Evolutionary conservation across 164 flowering plant species (phyloP).

Genomic region (Berberis vulgaris): DNA sequence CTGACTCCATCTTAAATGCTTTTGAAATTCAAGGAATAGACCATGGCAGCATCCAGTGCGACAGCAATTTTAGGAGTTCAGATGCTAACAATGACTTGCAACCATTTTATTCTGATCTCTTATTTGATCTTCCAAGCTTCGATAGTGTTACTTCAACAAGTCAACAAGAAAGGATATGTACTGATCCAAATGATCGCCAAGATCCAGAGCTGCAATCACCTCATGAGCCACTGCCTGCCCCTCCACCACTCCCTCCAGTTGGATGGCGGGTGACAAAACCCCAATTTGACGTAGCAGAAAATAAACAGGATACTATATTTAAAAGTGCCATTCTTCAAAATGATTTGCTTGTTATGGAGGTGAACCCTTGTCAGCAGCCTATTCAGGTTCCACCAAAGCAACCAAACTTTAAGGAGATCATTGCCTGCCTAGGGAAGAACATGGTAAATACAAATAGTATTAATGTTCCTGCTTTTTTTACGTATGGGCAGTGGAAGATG

Average conservation of each 20-base stretch:
- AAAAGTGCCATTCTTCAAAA: conserved; percentile 17
- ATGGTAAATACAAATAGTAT: conserved; percentile 23
- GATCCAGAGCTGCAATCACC: conserved; percentile 8
- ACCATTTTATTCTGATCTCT: conserved; percentile 19
- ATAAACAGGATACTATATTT: conserved; percentile 16
- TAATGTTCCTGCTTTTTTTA: background rate
- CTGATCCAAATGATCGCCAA: conserved; percentile 9
- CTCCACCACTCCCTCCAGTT: conserved; percentile 66
- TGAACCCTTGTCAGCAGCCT: conserved; percentile 18
- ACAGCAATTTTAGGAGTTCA: conserved; percentile 10
- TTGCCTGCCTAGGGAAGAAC: conserved; percentile 17
- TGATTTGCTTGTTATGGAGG: conserved; percentile 15
- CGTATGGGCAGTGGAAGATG: too few relatives aligned
- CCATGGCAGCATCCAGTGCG: conserved; percentile 9
- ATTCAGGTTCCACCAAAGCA: conserved; percentile 25
- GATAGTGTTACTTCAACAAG: conserved; percentile 23
- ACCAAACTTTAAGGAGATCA: conserved; percentile 16
- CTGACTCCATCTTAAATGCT: conserved; percentile 39
- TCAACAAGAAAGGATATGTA: conserved; percentile 15
- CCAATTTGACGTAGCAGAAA: conserved; percentile 15
- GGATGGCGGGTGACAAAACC: conserved; percentile 42
- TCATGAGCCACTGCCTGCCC: conserved; percentile 30
- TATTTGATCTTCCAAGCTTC: conserved; percentile 37
- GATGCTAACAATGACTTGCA: conserved; percentile 15
- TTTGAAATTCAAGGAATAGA: conserved; percentile 23